Evolutionary conservation across 768 basidiomycete genomes (phyloP).

Genomic region (Phylloporus arenicola): DNA sequence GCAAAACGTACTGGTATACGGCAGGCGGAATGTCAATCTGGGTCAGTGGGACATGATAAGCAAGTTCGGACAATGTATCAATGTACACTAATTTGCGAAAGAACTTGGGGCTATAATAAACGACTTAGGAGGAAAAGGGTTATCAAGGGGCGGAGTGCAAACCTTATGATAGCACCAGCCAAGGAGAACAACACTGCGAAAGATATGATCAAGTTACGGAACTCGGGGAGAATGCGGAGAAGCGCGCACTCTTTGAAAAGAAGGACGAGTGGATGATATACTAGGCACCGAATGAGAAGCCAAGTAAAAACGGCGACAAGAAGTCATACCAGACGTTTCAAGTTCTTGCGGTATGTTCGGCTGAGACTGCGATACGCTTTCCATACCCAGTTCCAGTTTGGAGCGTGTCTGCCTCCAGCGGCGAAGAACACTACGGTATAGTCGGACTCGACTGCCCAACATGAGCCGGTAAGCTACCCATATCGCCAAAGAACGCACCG

Average conservation of each 20-base stretch:
- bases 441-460: slow-evolving; percentile 71
- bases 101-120: slow-evolving; percentile 78
- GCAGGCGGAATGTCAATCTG: slow-evolving; percentile 83
- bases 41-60: slow-evolving; percentile 71
- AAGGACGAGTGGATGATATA: slow-evolving; percentile 85
- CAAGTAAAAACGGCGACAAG: neutral
- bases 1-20: slow-evolving; percentile 64
- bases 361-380: slow-evolving; percentile 78
- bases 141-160: slow-evolving; percentile 1
- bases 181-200: slow-evolving; percentile 78
- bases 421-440: slow-evolving; percentile 87
- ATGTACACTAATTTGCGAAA: slow-evolving; percentile 80
- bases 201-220: slow-evolving; percentile 7
- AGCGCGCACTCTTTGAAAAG: slow-evolving; percentile 72
- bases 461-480: neutral
- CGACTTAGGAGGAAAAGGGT: neutral
- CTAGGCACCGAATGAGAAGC: slow-evolving; percentile 34
- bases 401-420: slow-evolving; percentile 67
- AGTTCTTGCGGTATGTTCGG: slow-evolving; percentile 82
- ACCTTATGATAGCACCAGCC: slow-evolving; percentile 85
- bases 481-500: slow-evolving; percentile 39
- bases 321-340: slow-evolving; percentile 67
- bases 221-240: neutral
- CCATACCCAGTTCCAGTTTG: slow-evolving; percentile 90
- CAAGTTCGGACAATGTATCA: slow-evolving; percentile 71